These are phyloP conservation scores for Baudoinia panamericana DNA, from an alignment of 495 filamentous ascomycete genomes.

Conservation along the genomic window DNA sequence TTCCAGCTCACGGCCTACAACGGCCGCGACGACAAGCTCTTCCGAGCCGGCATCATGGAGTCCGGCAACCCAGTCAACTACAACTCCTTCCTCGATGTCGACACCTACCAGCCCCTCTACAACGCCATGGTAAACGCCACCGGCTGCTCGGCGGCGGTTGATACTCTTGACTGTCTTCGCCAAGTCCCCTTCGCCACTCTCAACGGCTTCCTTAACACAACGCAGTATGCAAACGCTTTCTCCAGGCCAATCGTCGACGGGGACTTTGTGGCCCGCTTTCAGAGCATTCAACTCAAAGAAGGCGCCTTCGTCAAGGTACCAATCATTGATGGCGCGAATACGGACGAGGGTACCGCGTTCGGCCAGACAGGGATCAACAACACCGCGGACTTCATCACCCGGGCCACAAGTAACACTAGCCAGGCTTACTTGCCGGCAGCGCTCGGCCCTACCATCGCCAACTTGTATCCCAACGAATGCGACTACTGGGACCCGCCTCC, in stretches of 20 bases:
- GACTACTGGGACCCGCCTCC: slow-evolving; percentile 21
- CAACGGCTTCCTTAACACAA: slow-evolving; percentile 41
- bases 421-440: slow-evolving; percentile 37
- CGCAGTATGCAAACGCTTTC: slow-evolving; percentile 10
- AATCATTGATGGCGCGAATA: slow-evolving; percentile 46
- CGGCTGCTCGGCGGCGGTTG: slow-evolving; percentile 29
- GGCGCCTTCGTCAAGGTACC: slow-evolving; percentile 44
- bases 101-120: slow-evolving; percentile 26
- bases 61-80: slow-evolving; percentile 28
- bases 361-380: slow-evolving; percentile 36
- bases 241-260: slow-evolving; percentile 39
- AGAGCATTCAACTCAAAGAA: slow-evolving; percentile 26
- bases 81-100: slow-evolving; percentile 14
- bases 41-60: slow-evolving; percentile 41
- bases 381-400: slow-evolving; percentile 29
- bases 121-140: slow-evolving; percentile 31
- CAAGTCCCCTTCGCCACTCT: slow-evolving; percentile 42
- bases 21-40: slow-evolving; percentile 37
- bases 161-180: slow-evolving; percentile 36
- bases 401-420: slow-evolving; percentile 23
- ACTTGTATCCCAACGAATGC: slow-evolving; percentile 26
- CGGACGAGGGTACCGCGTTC: slow-evolving; percentile 52
- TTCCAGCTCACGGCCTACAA: slow-evolving; percentile 29
- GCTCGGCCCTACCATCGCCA: slow-evolving; percentile 32
- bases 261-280: slow-evolving; percentile 32